phyloP scores from a whole-genome alignment of 75 land plant genomes.

The Cunninghamia lanceolata region DNA sequence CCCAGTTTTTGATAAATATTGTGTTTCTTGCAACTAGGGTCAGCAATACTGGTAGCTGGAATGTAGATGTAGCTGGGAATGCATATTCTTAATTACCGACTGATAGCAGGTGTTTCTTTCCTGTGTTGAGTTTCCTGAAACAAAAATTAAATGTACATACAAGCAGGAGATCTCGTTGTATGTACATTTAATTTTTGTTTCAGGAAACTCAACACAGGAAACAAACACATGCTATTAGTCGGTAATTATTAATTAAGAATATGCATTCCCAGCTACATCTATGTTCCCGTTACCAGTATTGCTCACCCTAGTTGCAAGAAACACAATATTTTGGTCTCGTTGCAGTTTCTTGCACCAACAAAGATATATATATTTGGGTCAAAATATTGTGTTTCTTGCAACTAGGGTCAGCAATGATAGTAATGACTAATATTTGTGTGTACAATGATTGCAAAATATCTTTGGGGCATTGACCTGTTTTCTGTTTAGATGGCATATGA shows the following conservation, averaged over 20 bases:
- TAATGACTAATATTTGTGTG: not conserved
- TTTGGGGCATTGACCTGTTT: not conserved
- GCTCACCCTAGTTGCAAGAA: not conserved
- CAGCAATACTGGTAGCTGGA: too few relatives aligned
- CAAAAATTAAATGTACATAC: too few relatives aligned
- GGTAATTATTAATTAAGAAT: not conserved
- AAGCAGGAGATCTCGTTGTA: not conserved
- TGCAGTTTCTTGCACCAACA: too few relatives aligned
- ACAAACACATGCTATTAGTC: not conserved
- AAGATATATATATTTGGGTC: not conserved
- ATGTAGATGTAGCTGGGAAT: too few relatives aligned
- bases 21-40: too few relatives aligned
- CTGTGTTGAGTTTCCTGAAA: too few relatives aligned
- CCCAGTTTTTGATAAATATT: too few relatives aligned
- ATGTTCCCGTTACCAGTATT: not conserved
- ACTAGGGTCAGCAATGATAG: too few relatives aligned
- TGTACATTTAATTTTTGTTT: not conserved
- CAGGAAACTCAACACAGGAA: not conserved
- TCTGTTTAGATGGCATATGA: conserved; percentile 86
- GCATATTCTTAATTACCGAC: too few relatives aligned
- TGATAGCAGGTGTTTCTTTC: too few relatives aligned
- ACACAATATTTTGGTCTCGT: not conserved
- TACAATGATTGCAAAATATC: not conserved
- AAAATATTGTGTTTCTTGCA: too few relatives aligned
- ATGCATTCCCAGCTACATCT: not conserved